Evolutionary conservation across 768 basidiomycete species (phyloP), one percentile per base, ranked within the genome.

Genomic region (Hericium rajendrae): DNA sequence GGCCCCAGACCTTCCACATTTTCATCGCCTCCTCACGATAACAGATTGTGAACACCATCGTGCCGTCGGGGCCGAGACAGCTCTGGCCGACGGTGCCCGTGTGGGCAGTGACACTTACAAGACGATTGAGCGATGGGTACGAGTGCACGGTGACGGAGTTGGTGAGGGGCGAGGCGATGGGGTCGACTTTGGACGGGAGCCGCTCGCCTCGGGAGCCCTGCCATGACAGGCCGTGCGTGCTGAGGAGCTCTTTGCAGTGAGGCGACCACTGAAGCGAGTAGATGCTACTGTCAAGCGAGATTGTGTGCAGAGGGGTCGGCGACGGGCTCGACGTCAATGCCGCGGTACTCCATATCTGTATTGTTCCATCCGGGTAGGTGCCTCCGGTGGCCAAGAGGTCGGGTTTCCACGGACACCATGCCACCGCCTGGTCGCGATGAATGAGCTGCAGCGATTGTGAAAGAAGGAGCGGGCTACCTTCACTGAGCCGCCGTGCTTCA

Each of bases 391-490:
- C 86, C 28, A 88, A 73, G 4, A 88, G 72, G 56, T 79, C 80
- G 4, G 75, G 73, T 62, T 86, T 82, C 86, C 86, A 88, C 0
- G 86, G 85, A 62, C 83, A 84, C 86, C 86, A 88, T 0, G 84
- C 80, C 50, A 88, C 71, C 1, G 86, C 86, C 85, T 87, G 52
- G 43, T 16, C 9, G 43, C 22, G n/a, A 46, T 6, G 16, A 46
- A 16, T 32, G 32, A 32, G 32, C 32, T 10, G 32, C 32, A 32
- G 32, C 32, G 32, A 32, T 32, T 22, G 37, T 37, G 13, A 24
- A 53, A 24, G 6, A 38, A 43, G 20, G 24, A 18, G 6, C 13
- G 53, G 61, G 49, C 38, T 32, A 77, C 76, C 71, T 78, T 78
- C 38, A 78, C 73, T 0, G 76, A 70, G 15, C 74, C 76, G 0